phyloP scores from a whole-genome alignment of 257 asterid genomes.

The Solanum okadae region DNA sequence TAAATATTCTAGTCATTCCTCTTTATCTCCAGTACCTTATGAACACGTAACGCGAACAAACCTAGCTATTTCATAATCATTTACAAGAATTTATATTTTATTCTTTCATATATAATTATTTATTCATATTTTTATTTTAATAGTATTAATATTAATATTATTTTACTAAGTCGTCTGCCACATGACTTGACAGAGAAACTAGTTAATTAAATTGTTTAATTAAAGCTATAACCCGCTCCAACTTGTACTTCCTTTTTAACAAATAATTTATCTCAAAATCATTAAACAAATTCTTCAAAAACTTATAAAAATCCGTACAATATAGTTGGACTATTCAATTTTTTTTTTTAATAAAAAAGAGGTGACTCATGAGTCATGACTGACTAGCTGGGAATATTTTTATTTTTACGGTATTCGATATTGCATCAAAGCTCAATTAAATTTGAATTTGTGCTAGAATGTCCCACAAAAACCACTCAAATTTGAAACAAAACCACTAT shows the following conservation, averaged over 20 bases:
- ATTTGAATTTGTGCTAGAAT: rapidly evolving
- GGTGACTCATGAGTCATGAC: not conserved
- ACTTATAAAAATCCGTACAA: not conserved
- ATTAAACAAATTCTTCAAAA: not conserved
- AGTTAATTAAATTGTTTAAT: not conserved
- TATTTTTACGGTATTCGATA: rapidly evolving
- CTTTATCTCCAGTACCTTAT: not conserved
- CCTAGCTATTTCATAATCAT: not conserved
- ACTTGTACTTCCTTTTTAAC: not conserved
- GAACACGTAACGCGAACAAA: not conserved
- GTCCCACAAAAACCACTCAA: not conserved
- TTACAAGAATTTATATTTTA: not conserved
- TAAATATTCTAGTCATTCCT: not conserved
- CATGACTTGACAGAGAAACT: not conserved
- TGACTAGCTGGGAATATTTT: not conserved
- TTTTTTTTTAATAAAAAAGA: no score
- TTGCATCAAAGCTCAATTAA: not conserved
- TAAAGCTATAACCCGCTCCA: not conserved
- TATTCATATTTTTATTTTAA: not conserved
- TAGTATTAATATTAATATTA: not conserved
- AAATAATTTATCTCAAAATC: not conserved
- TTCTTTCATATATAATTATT: not conserved
- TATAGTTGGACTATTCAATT: not conserved
- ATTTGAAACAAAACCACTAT: not conserved
- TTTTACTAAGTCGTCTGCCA: not conserved